Conservation (phyloP, 2,329 filamentous ascomycete species). For the Zymoseptoria passerinii region DNA sequence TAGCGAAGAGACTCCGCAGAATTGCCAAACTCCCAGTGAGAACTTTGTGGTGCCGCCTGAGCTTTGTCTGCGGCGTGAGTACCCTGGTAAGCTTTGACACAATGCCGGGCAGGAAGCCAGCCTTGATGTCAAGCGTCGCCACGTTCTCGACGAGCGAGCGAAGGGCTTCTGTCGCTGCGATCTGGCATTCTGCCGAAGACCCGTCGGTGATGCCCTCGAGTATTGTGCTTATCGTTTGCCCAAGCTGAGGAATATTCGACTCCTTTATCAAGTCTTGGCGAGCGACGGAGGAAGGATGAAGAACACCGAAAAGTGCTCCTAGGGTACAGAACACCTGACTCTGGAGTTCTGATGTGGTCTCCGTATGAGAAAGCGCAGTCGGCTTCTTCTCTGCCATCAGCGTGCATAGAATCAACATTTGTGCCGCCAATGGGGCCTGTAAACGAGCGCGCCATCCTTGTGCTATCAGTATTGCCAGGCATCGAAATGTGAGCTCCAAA, state of each 20-base stretch:
- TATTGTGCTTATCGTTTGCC: conserved; percentile 72
- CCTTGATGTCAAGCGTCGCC: conserved; percentile 64
- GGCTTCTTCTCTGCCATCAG: conserved; percentile 70
- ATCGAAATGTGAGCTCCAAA: conserved; percentile 68
- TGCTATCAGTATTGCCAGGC: conserved; percentile 62
- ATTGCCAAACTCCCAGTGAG: conserved; percentile 37
- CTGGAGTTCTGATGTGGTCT: conserved; percentile 66
- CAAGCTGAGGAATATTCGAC: conserved; percentile 65
- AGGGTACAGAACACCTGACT: conserved; percentile 64
- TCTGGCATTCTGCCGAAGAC: conserved; percentile 58
- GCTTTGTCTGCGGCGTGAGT: conserved; percentile 58
- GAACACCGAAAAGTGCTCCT: conserved; percentile 54
- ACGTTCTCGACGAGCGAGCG: conserved; percentile 55
- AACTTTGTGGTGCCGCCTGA: conserved; percentile 53
- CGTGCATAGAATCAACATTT: conserved; percentile 76
- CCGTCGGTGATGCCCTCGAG: conserved; percentile 64
- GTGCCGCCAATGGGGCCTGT: conserved; percentile 64
- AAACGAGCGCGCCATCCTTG: conserved; percentile 72
- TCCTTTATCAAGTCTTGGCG: conserved; percentile 44
- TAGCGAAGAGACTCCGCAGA: conserved; percentile 17
- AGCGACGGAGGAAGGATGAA: conserved; percentile 37
- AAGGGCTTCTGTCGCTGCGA: conserved; percentile 60
- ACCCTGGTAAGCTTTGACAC: conserved; percentile 73
- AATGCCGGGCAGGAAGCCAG: conserved; percentile 79
- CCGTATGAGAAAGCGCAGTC: conserved; percentile 42